phyloP scores from a whole-genome alignment of 1,139 yeast species.

The Pichia inconspicua region DNA sequence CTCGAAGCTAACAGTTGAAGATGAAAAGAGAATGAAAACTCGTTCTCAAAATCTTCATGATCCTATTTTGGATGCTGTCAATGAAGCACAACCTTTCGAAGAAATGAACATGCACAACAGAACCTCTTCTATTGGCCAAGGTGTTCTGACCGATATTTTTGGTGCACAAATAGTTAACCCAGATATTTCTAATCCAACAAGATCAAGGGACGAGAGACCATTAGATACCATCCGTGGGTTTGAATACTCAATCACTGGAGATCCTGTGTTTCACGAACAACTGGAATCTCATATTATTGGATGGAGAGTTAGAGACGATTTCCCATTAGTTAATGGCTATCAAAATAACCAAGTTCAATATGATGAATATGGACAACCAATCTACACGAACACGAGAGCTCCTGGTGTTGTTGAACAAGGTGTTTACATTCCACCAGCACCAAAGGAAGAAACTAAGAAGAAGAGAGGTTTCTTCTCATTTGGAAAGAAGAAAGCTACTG shows the following conservation, averaged over 20 bases:
- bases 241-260: slow-evolving; percentile 91
- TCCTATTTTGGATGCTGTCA: slow-evolving; percentile 84
- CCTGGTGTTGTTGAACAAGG: slow-evolving; percentile 40
- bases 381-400: slow-evolving; percentile 19
- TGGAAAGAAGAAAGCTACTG: slow-evolving; percentile 47
- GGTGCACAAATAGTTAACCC: slow-evolving; percentile 70
- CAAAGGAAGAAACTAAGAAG: slow-evolving; percentile 45
- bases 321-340: slow-evolving; percentile 37
- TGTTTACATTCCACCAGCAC: slow-evolving; percentile 54
- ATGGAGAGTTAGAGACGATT: slow-evolving; percentile 62
- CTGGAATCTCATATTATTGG: slow-evolving; percentile 73
- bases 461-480: slow-evolving; percentile 60
- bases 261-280: slow-evolving; percentile 64
- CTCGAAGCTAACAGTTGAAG: slow-evolving; percentile 37
- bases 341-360: slow-evolving; percentile 23
- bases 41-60: slow-evolving; percentile 67
- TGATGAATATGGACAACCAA: slow-evolving; percentile 26
- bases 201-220: slow-evolving; percentile 90
- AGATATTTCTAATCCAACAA: slow-evolving; percentile 86
- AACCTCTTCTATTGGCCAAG: slow-evolving; percentile 31
- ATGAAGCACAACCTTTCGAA: slow-evolving; percentile 93
- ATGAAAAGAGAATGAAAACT: slow-evolving; percentile 46
- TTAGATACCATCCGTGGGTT: slow-evolving; percentile 88
- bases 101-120: slow-evolving; percentile 42
- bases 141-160: slow-evolving; percentile 65